These are phyloP conservation scores for Pseudozyma sp. DNA, from an alignment of 1,284 basidiomycete species.

Conservation along the genomic window DNA sequence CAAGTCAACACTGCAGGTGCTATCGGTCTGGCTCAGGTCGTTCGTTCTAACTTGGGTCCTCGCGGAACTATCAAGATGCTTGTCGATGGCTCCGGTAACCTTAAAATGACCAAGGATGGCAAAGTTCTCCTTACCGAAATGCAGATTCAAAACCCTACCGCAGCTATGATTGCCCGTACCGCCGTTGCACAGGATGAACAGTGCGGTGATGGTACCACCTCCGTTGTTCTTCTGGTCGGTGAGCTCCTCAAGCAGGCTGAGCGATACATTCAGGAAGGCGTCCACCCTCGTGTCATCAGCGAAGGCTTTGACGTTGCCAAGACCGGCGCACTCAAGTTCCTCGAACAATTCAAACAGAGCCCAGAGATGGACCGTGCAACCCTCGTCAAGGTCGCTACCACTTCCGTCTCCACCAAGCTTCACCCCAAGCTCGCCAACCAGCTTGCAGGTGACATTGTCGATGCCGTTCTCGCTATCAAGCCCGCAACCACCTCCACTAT, in stretches of 20 bases:
- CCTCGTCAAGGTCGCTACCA: conserved; percentile 91
- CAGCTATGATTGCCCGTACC: conserved; percentile 98
- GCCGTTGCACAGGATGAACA: conserved; percentile 99
- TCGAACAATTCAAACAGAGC: conserved; percentile 86
- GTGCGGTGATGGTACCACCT: conserved; percentile 98
- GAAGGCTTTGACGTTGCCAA: conserved; percentile 98
- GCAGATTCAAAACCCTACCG: conserved; percentile 98
- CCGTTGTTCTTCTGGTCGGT: conserved; percentile 95
- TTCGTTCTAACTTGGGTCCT: conserved; percentile 92
- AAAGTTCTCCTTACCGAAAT: conserved; percentile 99
- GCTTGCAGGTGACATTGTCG: conserved; percentile 91
- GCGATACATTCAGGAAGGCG: conserved; percentile 96
- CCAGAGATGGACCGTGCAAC: conserved; percentile 84
- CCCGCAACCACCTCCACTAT: conserved; percentile 53
- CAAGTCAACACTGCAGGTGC: conserved; percentile 87
- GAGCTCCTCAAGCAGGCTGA: conserved; percentile 98
- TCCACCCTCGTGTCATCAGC: conserved; percentile 94
- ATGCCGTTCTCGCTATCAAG: conserved; percentile 91
- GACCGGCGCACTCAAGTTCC: conserved; percentile 93
- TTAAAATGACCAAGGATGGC: conserved; percentile 99
- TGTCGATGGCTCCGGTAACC: conserved; percentile 97
- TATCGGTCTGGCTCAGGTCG: conserved; percentile 95
- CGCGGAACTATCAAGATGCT: conserved; percentile 92
- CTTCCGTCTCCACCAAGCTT: conserved; percentile 94
- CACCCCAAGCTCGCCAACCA: conserved; percentile 85